phyloP scores from a whole-genome alignment of 345 rosid genomes.

The Rhizophora apiculata region DNA sequence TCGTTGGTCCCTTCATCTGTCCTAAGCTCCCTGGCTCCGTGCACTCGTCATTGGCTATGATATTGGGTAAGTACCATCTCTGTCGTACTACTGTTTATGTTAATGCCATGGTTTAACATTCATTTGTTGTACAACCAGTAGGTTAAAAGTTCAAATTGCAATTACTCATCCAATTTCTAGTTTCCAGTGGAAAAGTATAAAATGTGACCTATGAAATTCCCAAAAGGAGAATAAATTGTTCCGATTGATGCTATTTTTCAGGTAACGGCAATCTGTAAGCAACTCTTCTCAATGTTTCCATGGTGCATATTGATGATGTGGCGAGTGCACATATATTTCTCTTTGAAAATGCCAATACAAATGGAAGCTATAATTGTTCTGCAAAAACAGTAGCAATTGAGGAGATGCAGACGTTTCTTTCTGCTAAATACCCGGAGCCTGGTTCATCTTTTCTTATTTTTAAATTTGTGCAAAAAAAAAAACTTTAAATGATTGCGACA shows the following conservation, averaged over 20 bases:
- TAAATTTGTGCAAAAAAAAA: too few species aligned
- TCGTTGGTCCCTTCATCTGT: slow-evolving; percentile 44
- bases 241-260: neutral
- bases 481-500: too few species aligned
- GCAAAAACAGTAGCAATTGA: slow-evolving; percentile 8
- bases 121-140: neutral
- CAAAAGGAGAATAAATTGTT: neutral
- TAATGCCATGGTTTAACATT: neutral
- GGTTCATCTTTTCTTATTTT: too few species aligned
- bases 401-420: slow-evolving; percentile 27
- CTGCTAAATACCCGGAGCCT: slow-evolving; percentile 28
- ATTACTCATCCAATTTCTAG: too few species aligned
- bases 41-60: slow-evolving; percentile 16
- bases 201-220: too few species aligned
- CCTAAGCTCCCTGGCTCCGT: slow-evolving; percentile 26
- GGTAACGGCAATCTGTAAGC: slow-evolving; percentile 8
- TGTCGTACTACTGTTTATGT: neutral
- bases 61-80: slow-evolving; percentile 17
- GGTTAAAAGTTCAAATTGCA: too few species aligned
- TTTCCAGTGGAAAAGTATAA: too few species aligned
- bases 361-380: slow-evolving; percentile 49
- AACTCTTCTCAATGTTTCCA: neutral
- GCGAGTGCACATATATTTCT: slow-evolving; percentile 42
- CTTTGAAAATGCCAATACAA: slow-evolving; percentile 28
- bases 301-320: slow-evolving; percentile 45